Evolutionary conservation across 345 rosid genomes (phyloP), one percentile per base, ranked within the genome.

Genomic region (Rhodomyrtus tomentosa): DNA sequence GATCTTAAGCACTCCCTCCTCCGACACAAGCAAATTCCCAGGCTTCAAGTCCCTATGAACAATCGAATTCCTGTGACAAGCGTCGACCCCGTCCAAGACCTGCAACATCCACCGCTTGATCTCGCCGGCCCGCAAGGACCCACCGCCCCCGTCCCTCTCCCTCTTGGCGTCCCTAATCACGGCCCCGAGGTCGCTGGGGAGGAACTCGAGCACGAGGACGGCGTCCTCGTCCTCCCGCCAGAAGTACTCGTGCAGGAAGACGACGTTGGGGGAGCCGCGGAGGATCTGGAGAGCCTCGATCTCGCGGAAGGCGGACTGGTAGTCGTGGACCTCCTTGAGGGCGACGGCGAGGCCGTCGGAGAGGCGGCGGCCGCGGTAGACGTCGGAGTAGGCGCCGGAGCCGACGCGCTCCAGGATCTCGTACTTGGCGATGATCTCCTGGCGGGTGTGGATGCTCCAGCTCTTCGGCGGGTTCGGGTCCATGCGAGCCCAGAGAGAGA

Each of bases 171-270:
- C 95, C 81, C 83, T 83, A 40, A 97, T 89, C 85, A 97, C 96
- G 29, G 91, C 89, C 12, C 94, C 88, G 83, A 97, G 88, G 88
- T 95, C 98, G 36, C 95, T 91, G 90, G 91, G 90, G 51, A 97
- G 89, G 87, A 91, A 97, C 93, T 97, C 98, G 85, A 97, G 87
- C 32, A 95, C 99, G 25, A 97, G 86, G 79, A 97, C 99, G 49
- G 99, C 98, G 88, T 97, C 98, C 92, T 97, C 99, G 85, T 97
- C 98, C 87, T 95, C 98, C 22, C 95, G 88, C 98, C 95, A 95
- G 88, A 95, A 97, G 88, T 94, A 94, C 92, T 97, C 98, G 91
- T 90, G 94, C 94, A 95, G 82, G 48, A 87, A 80, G 84, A 97
- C 95, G 82, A 97, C 91, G 90, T 95, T 95, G 20, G 96, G 98